These are phyloP conservation scores for Eucommia ulmoides DNA, from an alignment of 257 asterid species.

Conservation along the genomic window DNA sequence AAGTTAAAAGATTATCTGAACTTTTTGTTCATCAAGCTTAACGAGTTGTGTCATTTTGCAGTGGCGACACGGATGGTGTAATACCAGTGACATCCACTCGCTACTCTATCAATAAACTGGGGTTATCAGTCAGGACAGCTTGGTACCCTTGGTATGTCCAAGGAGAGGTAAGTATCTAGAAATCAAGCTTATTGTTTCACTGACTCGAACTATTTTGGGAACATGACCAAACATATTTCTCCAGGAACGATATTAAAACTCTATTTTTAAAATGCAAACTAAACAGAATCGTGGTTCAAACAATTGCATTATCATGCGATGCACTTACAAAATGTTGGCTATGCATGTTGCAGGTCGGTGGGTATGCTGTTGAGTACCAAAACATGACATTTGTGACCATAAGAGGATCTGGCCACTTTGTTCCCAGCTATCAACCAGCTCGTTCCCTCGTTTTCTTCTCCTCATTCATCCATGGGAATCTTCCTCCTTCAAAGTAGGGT, in stretches of 20 bases:
- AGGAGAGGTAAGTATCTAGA: slow-evolving; percentile 38
- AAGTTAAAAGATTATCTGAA: not conserved
- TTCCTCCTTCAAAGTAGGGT: slow-evolving; percentile 4
- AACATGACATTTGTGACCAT: not conserved
- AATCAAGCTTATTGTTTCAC: not conserved
- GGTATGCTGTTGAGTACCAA: not conserved
- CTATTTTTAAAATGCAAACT: too few species aligned
- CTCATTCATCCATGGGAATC: slow-evolving; percentile 6
- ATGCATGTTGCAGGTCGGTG: not conserved
- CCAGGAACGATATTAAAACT: too few species aligned
- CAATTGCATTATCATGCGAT: too few species aligned
- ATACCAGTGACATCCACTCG: slow-evolving; percentile 68
- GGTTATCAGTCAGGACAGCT: slow-evolving; percentile 18
- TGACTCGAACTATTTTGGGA: not conserved
- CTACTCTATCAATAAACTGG: slow-evolving; percentile 39
- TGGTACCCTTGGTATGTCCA: slow-evolving; percentile 65
- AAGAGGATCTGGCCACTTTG: not conserved
- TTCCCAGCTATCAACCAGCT: not conserved
- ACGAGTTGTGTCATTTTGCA: slow-evolving; percentile 16
- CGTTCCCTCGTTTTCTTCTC: slow-evolving; percentile 9
- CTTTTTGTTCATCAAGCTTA: not conserved
- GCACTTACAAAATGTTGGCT: too few species aligned
- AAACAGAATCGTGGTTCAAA: too few species aligned
- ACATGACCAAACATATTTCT: not conserved
- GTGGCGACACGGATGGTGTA: slow-evolving; percentile 77